These are phyloP conservation scores for Cyphellophora attinorum DNA, from an alignment of 2,329 filamentous ascomycete genomes.

Conservation along the genomic window DNA sequence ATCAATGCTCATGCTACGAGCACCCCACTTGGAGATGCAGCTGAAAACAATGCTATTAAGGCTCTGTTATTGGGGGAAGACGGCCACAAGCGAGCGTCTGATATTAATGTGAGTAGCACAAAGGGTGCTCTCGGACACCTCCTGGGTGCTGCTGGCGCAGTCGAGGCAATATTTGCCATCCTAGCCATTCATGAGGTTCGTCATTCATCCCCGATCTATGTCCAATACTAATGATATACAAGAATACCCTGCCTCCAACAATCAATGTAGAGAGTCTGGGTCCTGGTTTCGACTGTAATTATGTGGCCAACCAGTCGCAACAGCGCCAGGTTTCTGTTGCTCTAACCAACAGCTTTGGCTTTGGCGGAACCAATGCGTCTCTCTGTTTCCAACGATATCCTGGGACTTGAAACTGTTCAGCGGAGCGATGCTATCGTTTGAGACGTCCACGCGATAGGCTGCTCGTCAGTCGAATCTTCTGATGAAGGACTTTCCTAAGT, in stretches of 20 bases:
- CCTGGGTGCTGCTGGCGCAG: conserved; percentile 78
- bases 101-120: conserved; percentile 81
- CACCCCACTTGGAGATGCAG: conserved; percentile 73
- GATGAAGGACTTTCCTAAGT: conserved; percentile 5
- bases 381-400: conserved; percentile 37
- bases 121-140: conserved; percentile 91
- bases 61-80: conserved; percentile 64
- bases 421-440: background rate
- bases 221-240: conserved; percentile 3
- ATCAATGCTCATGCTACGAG: conserved; percentile 91
- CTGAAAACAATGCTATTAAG: conserved; percentile 77
- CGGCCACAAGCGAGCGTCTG: conserved; percentile 49
- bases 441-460: background rate
- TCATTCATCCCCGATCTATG: conserved; percentile 10
- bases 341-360: conserved; percentile 92
- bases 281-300: conserved; percentile 68
- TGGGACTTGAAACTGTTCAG: too few relatives aligned
- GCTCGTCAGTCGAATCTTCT: background rate
- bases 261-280: conserved; percentile 65
- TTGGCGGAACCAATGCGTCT: conserved; percentile 90
- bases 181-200: conserved; percentile 69
- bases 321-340: conserved; percentile 61
- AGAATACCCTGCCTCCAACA: conserved; percentile 78
- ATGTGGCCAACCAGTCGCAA: conserved; percentile 66
- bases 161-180: conserved; percentile 80